phyloP scores from a whole-genome alignment of 2,329 filamentous ascomycete species.

The Beauveria australis region DNA sequence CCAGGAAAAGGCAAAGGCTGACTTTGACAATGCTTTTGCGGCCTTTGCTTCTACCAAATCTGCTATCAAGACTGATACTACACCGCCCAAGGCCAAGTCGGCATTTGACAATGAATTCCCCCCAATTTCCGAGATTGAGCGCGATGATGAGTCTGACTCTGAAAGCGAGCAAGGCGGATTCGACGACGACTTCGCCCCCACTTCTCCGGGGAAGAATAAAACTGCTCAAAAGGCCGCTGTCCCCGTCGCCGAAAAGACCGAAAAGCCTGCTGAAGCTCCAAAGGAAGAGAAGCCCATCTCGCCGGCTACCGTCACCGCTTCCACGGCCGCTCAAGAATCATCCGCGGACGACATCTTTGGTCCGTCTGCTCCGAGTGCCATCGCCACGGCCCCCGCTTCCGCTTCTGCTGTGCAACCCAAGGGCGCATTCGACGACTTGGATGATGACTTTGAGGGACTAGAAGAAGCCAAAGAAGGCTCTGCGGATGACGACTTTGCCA shows the following conservation, averaged over 20 bases:
- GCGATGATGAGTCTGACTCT: constrained; percentile 73
- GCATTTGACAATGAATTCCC: constrained; percentile 76
- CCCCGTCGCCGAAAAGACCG: not conserved
- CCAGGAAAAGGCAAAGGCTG: constrained; percentile 60
- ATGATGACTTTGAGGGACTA: constrained; percentile 73
- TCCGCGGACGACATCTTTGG: constrained; percentile 37
- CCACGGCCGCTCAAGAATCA: constrained; percentile 15
- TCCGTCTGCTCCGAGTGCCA: constrained; percentile 17
- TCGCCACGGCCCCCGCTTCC: constrained; percentile 21
- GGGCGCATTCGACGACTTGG: constrained; percentile 64
- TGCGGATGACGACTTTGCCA: constrained; percentile 72
- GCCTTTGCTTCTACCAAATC: constrained; percentile 53
- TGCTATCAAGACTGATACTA: constrained; percentile 35
- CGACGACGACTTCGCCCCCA: constrained; percentile 82
- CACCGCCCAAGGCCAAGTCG: constrained; percentile 35
- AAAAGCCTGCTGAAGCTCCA: constrained; percentile 16
- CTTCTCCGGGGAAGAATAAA: constrained; percentile 36
- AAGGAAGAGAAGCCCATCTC: constrained; percentile 26
- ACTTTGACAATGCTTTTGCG: constrained; percentile 80
- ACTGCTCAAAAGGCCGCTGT: constrained; percentile 12
- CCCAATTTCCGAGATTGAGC: constrained; percentile 78
- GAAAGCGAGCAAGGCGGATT: constrained; percentile 76
- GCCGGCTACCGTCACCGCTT: constrained; percentile 22
- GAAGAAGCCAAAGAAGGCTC: constrained; percentile 77
- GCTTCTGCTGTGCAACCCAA: constrained; percentile 27